Evolutionary conservation across 2,329 filamentous ascomycete species (phyloP), one percentile per base, ranked within the genome.

Genomic region (Claviceps sp.): DNA sequence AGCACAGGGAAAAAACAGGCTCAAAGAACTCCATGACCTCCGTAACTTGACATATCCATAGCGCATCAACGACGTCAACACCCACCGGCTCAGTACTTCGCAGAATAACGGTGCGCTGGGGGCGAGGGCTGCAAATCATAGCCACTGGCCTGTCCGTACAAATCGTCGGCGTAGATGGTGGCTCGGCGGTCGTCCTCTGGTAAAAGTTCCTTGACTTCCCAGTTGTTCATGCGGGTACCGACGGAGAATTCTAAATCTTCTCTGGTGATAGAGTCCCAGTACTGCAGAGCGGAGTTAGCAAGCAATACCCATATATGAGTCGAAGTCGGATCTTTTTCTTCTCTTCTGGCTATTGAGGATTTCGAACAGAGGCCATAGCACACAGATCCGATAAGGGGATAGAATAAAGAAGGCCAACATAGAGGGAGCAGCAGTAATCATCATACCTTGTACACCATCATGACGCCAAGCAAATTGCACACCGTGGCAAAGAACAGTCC

Each of bases 211-310:
- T 97, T 97, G 65, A 97, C 86, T 65, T 98, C 93, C 93, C 93
- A 98, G 67, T 93, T 96, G 72, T 95, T 94, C 70, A 88, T 86
- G 67, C 91, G 88, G 54, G 89, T 89, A 58, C 91, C 91, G 48
- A 98, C 93, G 2, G 89, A 95, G 70, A 98, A 98, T 67, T 98
- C 93, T 58, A 98, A 84, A 67, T 98, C 93, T 71, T 98, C 93
- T 64, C 87, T 89, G 22, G 93, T 98, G 68, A 98, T 98, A 16
- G 90, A 96, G 65, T 98, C 93, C 93, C 93, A 98, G 75, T 95
- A 98, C 89, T 93, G 60, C 51, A 53, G 53, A 47, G 48, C 59
- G 5, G n/a, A 13, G 45, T 49, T 18, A 50, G 49, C 41, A 44
- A 26, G n/a, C 22, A 43, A 2, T 22, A 48, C 2, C 18, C 37